Percentiles rank a stretch among this genome's conserved stretches.
Conservation (phyloP, 176 grass and related monocot genomes). For the Bromus sterilis region DNA sequence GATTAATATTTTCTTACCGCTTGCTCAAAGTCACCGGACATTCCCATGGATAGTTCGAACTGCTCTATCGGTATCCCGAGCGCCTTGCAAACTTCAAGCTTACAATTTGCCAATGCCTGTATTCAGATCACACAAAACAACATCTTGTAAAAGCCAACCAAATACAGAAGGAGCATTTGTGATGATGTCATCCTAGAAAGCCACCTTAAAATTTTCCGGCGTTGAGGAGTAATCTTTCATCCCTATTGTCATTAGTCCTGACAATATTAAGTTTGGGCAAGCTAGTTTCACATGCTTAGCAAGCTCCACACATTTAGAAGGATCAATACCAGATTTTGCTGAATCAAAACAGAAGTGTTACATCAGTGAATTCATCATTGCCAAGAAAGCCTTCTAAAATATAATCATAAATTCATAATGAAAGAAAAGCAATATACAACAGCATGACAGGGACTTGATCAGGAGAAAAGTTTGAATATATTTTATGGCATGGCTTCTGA, state of each 20-base stretch:
- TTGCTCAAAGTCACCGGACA: constrained; percentile 87
- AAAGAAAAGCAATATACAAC: not conserved
- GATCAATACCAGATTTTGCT: constrained; percentile 92
- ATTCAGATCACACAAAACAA: not conserved
- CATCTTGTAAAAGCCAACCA: not conserved
- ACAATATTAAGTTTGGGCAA: constrained; percentile 75
- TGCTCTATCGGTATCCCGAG: constrained; percentile 49
- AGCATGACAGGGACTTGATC: not conserved
- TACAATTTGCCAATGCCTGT: constrained; percentile 57
- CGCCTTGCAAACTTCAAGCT: constrained; percentile 49
- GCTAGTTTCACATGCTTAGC: constrained; percentile 65
- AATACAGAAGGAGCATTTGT: not conserved
- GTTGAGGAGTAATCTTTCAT: constrained; percentile 86
- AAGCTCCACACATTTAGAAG: constrained; percentile 57
- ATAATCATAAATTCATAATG: not conserved
- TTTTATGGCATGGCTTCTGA: not conserved
- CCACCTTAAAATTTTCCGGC: constrained; percentile 82
- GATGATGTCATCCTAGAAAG: not conserved
- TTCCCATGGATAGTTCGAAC: constrained; percentile 91
- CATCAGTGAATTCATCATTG: not conserved
- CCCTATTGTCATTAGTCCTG: constrained; percentile 92
- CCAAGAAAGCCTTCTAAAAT: not conserved
- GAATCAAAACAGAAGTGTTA: constrained; percentile 18
- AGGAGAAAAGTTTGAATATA: not conserved
- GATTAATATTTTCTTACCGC: constrained; percentile 37